A percentile compares a stretch with the other conserved stretches of the same genome.
Conservation (phyloP, 2,329 filamentous ascomycete genomes). For the Colletotrichum sidae region DNA sequence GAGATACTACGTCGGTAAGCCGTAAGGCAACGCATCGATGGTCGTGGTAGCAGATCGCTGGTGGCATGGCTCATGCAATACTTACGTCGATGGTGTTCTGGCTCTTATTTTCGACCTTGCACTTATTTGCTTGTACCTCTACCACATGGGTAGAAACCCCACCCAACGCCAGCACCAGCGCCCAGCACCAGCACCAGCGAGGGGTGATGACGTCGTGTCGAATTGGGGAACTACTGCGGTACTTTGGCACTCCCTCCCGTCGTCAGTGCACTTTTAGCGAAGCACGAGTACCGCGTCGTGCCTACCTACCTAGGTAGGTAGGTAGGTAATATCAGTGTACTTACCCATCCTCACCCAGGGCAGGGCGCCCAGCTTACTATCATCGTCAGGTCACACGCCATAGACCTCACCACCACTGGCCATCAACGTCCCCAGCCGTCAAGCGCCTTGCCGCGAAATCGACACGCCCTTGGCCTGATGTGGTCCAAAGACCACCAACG, state of each 20-base stretch:
- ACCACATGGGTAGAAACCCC: constrained; percentile 14
- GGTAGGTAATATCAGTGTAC: too few species aligned
- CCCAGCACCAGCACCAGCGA: not conserved
- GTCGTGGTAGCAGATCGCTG: constrained; percentile 3
- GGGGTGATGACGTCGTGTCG: constrained; percentile 34
- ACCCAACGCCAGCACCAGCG: constrained; percentile 7
- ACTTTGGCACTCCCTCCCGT: constrained; percentile 8
- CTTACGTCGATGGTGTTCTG: constrained; percentile 31
- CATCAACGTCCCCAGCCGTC: not conserved
- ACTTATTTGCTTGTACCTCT: not conserved
- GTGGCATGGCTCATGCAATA: constrained; percentile 28
- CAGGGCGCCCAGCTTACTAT: not conserved
- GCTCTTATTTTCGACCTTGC: not conserved
- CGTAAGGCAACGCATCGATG: not conserved
- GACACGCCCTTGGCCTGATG: constrained; percentile 5
- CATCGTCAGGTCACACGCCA: not conserved
- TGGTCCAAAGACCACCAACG: too few species aligned
- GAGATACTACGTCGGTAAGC: not conserved
- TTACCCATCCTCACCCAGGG: constrained; percentile 6
- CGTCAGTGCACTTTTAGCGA: not conserved
- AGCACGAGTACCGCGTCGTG: too few species aligned
- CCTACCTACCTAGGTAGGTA: too few species aligned
- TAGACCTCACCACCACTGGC: constrained; percentile 2
- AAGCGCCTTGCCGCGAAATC: not conserved
- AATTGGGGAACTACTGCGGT: constrained; percentile 4